Conservation (phyloP, 495 filamentous ascomycete genomes). For the Trichoderma virens region DNA sequence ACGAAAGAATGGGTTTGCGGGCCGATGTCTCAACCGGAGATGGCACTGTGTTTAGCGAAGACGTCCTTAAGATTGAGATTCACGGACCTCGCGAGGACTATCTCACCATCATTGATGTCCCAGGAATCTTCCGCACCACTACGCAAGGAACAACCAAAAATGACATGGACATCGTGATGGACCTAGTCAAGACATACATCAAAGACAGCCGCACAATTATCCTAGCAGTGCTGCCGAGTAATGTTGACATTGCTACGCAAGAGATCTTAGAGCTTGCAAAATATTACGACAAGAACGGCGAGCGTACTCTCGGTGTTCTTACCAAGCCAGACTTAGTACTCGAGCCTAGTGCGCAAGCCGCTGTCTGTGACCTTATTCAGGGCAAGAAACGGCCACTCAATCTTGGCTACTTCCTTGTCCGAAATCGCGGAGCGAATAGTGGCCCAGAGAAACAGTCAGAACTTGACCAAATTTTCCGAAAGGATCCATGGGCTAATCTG, state of each 20-base stretch:
- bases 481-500: conserved; percentile 36
- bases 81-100: conserved; percentile 46
- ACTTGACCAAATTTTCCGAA: conserved; percentile 24
- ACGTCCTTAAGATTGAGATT: conserved; percentile 51
- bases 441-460: conserved; percentile 5
- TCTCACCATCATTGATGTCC: conserved; percentile 56
- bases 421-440: conserved; percentile 43
- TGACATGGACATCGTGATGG: conserved; percentile 38
- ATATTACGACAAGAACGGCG: conserved; percentile 38
- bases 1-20: conserved; percentile 30
- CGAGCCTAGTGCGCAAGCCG: conserved; percentile 34
- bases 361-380: conserved; percentile 38
- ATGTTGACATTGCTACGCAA: conserved; percentile 55
- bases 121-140: conserved; percentile 54
- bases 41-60: conserved; percentile 34
- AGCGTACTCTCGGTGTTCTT: conserved; percentile 50
- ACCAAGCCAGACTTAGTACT: conserved; percentile 54
- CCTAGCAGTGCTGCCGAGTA: conserved; percentile 49
- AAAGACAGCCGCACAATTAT: conserved; percentile 46
- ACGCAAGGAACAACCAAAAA: conserved; percentile 36
- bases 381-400: conserved; percentile 33
- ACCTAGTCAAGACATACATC: conserved; percentile 47
- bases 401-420: conserved; percentile 51
- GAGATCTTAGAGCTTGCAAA: conserved; percentile 50
- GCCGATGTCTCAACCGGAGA: conserved; percentile 15